A percentile compares a stretch with the other conserved stretches of the same genome.
Evolutionary conservation across 2,329 filamentous ascomycete genomes (phyloP).

Genomic region (Huntiella bhutanensis): DNA sequence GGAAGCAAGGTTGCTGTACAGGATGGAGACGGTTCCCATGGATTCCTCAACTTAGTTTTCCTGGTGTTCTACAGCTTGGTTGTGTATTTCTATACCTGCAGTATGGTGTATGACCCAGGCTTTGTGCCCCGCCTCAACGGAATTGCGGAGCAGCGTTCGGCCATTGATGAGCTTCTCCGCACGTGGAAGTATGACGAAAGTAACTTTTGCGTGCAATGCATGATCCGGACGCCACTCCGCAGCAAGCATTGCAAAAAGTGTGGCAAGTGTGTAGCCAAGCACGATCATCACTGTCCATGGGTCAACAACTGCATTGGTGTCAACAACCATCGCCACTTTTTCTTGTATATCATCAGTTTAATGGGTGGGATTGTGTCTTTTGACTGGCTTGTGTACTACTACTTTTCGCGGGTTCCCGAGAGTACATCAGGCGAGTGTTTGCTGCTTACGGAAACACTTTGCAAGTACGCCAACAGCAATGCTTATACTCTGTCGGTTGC

Average conservation of each 20-base stretch:
- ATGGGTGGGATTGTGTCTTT: slow-evolving; percentile 56
- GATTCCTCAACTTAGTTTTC: slow-evolving; percentile 66
- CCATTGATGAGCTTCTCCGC: slow-evolving; percentile 71
- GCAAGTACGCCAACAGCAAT: slow-evolving; percentile 60
- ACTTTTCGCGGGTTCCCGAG: slow-evolving; percentile 41
- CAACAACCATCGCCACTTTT: slow-evolving; percentile 93
- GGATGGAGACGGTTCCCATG: slow-evolving; percentile 34
- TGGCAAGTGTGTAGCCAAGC: slow-evolving; percentile 80
- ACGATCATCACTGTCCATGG: slow-evolving; percentile 98
- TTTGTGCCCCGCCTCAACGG: slow-evolving; percentile 83
- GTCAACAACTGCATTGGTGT: slow-evolving; percentile 89
- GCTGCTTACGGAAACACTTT: slow-evolving; percentile 55
- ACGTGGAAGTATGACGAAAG: slow-evolving; percentile 82
- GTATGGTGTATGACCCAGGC: slow-evolving; percentile 79
- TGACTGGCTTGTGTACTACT: slow-evolving; percentile 53
- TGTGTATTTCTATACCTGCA: slow-evolving; percentile 68
- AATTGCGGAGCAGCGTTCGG: slow-evolving; percentile 71
- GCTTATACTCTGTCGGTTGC: slow-evolving; percentile 65
- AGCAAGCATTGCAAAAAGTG: slow-evolving; percentile 94
- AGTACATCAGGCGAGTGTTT: slow-evolving; percentile 44
- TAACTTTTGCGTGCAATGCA: slow-evolving; percentile 86
- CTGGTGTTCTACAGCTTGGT: slow-evolving; percentile 43
- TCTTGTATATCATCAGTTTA: slow-evolving; percentile 67
- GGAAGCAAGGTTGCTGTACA: not conserved
- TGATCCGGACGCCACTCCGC: slow-evolving; percentile 78